Percentiles rank a stretch among this genome's conserved stretches.
Conservation (phyloP, 2,329 filamentous ascomycete genomes). For the Penicillium hordei region DNA sequence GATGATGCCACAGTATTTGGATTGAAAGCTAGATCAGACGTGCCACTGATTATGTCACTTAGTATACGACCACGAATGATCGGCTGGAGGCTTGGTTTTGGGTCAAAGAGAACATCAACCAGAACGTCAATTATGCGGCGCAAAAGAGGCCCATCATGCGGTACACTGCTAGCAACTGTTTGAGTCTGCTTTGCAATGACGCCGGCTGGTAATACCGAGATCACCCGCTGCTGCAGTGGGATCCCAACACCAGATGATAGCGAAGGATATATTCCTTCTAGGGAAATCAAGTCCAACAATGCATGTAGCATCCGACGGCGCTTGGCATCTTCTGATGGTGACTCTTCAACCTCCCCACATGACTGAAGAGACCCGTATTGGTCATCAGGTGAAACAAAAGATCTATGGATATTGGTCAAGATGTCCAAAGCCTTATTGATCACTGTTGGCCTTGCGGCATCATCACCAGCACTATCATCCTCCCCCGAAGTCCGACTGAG, state of each 20-base stretch:
- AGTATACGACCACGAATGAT: conserved; percentile 42
- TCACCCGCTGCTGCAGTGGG: conserved; percentile 45
- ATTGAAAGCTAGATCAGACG: conserved; percentile 42
- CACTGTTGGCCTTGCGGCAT: conserved; percentile 27
- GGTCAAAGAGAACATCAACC: conserved; percentile 34
- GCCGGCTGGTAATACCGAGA: conserved; percentile 44
- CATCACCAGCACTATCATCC: conserved; percentile 14
- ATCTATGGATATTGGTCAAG: conserved; percentile 36
- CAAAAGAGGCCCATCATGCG: conserved; percentile 34
- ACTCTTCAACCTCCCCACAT: conserved; percentile 25
- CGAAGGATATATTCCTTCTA: conserved; percentile 48
- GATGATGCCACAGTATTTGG: conserved; percentile 23
- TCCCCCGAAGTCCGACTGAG: conserved; percentile 21
- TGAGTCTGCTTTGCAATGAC: conserved; percentile 41
- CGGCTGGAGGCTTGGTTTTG: conserved; percentile 38
- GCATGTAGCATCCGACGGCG: conserved; percentile 42
- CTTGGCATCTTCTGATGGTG: conserved; percentile 43
- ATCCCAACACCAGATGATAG: conserved; percentile 46
- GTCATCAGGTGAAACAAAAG: conserved; percentile 31
- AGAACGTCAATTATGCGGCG: conserved; percentile 31
- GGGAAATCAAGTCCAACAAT: conserved; percentile 44
- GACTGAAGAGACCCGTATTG: conserved; percentile 3
- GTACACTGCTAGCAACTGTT: conserved; percentile 15
- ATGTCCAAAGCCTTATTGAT: conserved; percentile 37
- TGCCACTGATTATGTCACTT: conserved; percentile 43